Evolutionary conservation across 352 stramenopile genomes (phyloP).

Genomic region (Phytophthora quininea): DNA sequence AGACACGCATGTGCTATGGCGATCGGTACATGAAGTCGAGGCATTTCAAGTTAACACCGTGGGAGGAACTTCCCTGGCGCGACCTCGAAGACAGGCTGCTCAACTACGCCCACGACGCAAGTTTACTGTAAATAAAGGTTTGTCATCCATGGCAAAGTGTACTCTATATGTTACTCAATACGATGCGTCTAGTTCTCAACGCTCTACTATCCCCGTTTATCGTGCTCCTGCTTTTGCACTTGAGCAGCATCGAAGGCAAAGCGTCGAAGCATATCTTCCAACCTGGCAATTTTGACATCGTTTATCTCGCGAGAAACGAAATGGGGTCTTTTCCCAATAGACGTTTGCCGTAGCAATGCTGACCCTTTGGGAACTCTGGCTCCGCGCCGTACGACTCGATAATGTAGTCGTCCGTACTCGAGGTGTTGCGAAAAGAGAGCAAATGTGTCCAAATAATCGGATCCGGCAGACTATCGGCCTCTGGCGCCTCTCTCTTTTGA

Average conservation of each 20-base stretch:
- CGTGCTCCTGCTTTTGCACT: neutral
- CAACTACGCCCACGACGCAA: conserved; percentile 27
- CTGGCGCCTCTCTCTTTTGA: conserved; percentile 23
- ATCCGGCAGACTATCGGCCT: conserved; percentile 36
- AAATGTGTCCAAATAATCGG: conserved; percentile 68
- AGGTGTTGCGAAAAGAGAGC: conserved; percentile 57
- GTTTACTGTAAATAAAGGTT: conserved; percentile 17
- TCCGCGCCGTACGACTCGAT: conserved; percentile 56
- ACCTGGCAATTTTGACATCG: conserved; percentile 26
- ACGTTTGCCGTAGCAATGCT: conserved; percentile 62
- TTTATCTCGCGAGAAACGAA: conserved; percentile 34
- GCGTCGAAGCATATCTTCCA: conserved; percentile 33
- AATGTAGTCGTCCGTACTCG: conserved; percentile 38
- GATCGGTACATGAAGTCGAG: conserved; percentile 25
- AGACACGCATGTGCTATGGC: conserved; percentile 40
- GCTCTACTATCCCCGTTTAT: neutral
- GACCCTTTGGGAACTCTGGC: conserved; percentile 40
- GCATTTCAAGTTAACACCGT: conserved; percentile 29
- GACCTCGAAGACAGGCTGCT: conserved; percentile 33
- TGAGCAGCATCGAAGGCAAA: conserved; percentile 34
- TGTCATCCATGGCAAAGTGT: neutral
- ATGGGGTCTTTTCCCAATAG: conserved; percentile 27
- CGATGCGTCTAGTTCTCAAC: neutral
- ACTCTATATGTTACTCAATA: neutral
- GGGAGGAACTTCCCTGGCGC: conserved; percentile 29